Evolutionary conservation across 2,329 filamentous ascomycete species (phyloP).

Genomic region (Fonsecaea multimorphosa): DNA sequence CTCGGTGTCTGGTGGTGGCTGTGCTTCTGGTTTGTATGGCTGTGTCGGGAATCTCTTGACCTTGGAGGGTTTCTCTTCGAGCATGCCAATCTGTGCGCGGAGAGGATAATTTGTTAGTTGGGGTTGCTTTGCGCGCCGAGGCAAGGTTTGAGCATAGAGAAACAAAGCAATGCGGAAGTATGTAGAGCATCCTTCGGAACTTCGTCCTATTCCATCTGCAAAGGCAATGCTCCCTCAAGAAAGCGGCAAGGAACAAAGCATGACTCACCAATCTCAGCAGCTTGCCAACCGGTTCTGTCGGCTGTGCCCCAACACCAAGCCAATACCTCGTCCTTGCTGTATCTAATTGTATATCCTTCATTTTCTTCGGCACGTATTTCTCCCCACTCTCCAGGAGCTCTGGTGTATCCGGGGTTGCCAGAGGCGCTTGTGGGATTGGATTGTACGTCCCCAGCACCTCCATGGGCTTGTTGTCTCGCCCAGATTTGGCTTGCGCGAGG

Average conservation of each 20-base stretch:
- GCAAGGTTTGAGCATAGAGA: not conserved
- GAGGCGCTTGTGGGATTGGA: conserved; percentile 62
- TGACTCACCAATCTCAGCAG: conserved; percentile 75
- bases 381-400: conserved; percentile 45
- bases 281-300: conserved; percentile 86
- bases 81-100: conserved; percentile 33
- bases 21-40: conserved; percentile 11
- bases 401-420: conserved; percentile 33
- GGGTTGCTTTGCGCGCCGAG: not conserved
- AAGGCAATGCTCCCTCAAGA: not conserved
- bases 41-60: conserved; percentile 22
- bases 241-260: not conserved
- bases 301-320: conserved; percentile 95
- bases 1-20: conserved; percentile 1
- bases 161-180: not conserved
- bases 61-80: conserved; percentile 34
- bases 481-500: conserved; percentile 90
- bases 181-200: not conserved
- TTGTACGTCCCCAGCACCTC: conserved; percentile 82
- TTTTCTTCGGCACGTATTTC: conserved; percentile 66
- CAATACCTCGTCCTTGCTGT: conserved; percentile 84
- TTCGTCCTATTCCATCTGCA: not conserved
- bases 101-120: not conserved
- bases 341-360: conserved; percentile 93
- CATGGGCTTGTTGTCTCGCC: conserved; percentile 84